Base-by-base conservation (phyloP, 306 rosid species). In the Prosopis cineraria region DNA sequence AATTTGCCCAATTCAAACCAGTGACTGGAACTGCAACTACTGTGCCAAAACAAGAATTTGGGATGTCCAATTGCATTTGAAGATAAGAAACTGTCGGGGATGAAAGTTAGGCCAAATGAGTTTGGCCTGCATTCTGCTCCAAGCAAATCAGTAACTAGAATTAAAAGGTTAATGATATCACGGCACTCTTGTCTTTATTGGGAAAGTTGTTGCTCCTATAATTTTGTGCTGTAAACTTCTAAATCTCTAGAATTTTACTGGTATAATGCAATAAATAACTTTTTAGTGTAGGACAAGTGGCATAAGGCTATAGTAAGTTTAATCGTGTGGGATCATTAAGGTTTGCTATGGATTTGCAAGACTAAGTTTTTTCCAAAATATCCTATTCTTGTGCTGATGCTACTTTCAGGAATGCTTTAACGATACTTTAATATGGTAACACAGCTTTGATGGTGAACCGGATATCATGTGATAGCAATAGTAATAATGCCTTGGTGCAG, bases 371-470 rank as follows among this genome's bases (percentile, higher is more conserved):
- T 41, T 6, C 27, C 24, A 16, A 22, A 25, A 27, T 5, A 30
- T 40, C 11, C 43, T 43, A 34, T 72, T 79, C 76, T 87, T 87
- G 81, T 81, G 85, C 79, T n/a, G 80, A 82, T 88, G 79, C 86
- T 68, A 82, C 85, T 88, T 89, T 84, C 90, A 82, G 94, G 87
- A 85, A 85, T 84, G 79, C 78, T 82, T 88, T 94, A 88, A 92
- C 91, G 85, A 85, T 92, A 87, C 81, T 89, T 89, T 94, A 88
- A 85, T 90, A 76, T 89, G 88, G 89, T 92, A 85, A 88, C 87
- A 93, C 98, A 95, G 98, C 98, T 88, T 80, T 84, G 60, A 92
- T 95, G 98, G 95, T 92, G 87, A 95, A 95, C 87, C 85, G 82
- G 81, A 86, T 95, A 77, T 89, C 98, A 3, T 95, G 97, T 81